Conservation (phyloP, 345 rosid genomes). For the Noccaea bulbosa region DNA sequence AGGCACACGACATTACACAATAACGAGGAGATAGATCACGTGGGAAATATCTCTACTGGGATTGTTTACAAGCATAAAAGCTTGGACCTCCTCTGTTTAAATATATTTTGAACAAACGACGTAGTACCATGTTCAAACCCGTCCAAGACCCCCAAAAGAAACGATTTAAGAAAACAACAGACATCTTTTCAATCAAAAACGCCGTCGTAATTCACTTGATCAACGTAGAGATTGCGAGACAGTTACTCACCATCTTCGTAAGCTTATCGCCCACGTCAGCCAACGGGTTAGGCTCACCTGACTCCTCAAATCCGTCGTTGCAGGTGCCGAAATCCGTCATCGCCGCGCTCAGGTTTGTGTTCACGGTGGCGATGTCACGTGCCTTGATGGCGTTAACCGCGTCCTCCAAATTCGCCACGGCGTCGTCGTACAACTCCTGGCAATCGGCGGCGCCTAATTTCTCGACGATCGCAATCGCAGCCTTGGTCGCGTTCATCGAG, state of each 20-base stretch:
- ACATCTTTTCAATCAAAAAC: not conserved
- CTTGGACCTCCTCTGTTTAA: conserved; percentile 11
- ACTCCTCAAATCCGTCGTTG: conserved; percentile 48
- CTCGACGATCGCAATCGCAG: not conserved
- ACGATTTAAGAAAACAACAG: conserved; percentile 7
- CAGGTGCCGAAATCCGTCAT: conserved; percentile 52
- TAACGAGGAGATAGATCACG: conserved; percentile 27
- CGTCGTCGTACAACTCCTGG: conserved; percentile 47
- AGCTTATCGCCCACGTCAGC: conserved; percentile 39
- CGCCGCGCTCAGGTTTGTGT: conserved; percentile 56
- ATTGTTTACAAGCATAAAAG: conserved; percentile 18
- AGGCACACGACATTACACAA: conserved; percentile 11
- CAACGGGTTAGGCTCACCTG: conserved; percentile 45
- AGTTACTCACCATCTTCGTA: conserved; percentile 51
- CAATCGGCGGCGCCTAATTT: conserved; percentile 45
- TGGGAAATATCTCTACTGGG: conserved; percentile 12
- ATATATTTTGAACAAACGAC: conserved; percentile 16
- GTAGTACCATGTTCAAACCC: conserved; percentile 27
- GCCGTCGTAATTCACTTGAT: conserved; percentile 35
- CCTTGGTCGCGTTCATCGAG: conserved; percentile 32
- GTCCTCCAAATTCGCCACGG: conserved; percentile 46
- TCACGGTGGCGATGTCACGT: conserved; percentile 49
- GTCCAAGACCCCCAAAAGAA: conserved; percentile 9
- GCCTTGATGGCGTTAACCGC: conserved; percentile 48
- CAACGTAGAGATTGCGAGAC: conserved; percentile 58